These are phyloP conservation scores for Escovopsis weberi DNA, from an alignment of 2,329 filamentous ascomycete species.

Conservation along the genomic window DNA sequence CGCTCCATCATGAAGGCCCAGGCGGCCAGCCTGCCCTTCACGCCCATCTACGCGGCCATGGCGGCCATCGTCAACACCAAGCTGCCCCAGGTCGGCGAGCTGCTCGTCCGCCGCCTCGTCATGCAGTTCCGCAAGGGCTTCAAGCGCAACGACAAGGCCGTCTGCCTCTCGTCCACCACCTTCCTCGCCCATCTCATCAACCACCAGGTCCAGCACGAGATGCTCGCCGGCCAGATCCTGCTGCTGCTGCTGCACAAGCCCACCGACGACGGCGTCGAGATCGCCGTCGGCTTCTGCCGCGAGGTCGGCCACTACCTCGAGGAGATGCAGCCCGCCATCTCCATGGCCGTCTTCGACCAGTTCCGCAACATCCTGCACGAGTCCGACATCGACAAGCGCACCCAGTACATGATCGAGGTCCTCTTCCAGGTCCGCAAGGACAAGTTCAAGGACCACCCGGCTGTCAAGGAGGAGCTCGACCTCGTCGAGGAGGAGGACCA, in stretches of 20 bases:
- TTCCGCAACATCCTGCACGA: slow-evolving; percentile 93
- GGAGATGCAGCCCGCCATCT: slow-evolving; percentile 83
- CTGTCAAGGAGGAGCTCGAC: slow-evolving; percentile 84
- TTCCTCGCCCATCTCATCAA: slow-evolving; percentile 95
- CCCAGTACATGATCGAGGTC: slow-evolving; percentile 99
- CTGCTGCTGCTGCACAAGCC: slow-evolving; percentile 87
- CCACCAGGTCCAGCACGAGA: slow-evolving; percentile 89
- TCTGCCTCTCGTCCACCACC: slow-evolving; percentile 82
- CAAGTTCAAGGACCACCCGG: slow-evolving; percentile 87
- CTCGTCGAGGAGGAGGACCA: slow-evolving; percentile 96
- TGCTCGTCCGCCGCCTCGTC: slow-evolving; percentile 71
- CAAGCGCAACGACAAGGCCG: slow-evolving; percentile 91
- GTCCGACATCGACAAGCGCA: slow-evolving; percentile 90
- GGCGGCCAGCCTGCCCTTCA: slow-evolving; percentile 88
- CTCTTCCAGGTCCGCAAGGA: slow-evolving; percentile 94
- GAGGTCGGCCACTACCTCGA: slow-evolving; percentile 91
- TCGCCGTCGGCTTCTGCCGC: slow-evolving; percentile 82
- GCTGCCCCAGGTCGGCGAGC: slow-evolving; percentile 82
- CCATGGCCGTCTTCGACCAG: slow-evolving; percentile 85
- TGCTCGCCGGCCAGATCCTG: slow-evolving; percentile 82
- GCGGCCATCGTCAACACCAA: slow-evolving; percentile 96
- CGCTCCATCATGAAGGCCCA: slow-evolving; percentile 98
- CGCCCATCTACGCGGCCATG: slow-evolving; percentile 91
- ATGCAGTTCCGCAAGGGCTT: slow-evolving; percentile 93
- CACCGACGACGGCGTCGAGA: slow-evolving; percentile 94